These are phyloP conservation scores for Alternaria sp. DNA, from an alignment of 2,329 filamentous ascomycete genomes.

Conservation along the genomic window DNA sequence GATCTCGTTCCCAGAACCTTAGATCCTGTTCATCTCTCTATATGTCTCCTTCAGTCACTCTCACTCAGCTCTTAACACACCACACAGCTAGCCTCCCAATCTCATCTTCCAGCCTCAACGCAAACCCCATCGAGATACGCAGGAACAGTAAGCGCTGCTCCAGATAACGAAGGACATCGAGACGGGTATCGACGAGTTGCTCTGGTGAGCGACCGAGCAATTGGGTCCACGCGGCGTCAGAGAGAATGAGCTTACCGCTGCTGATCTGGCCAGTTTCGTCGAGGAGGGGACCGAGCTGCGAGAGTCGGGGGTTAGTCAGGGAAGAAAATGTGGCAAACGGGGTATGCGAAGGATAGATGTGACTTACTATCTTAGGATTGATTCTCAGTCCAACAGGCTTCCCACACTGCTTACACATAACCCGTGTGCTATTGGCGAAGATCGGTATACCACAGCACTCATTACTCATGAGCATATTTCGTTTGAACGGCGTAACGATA, in stretches of 20 bases:
- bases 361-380: conserved; percentile 51
- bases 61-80: conserved; percentile 35
- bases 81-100: conserved; percentile 42
- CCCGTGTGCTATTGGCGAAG: conserved; percentile 57
- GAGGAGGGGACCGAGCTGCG: conserved; percentile 50
- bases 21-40: neutral
- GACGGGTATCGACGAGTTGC: conserved; percentile 50
- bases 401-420: conserved; percentile 52
- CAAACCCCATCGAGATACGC: conserved; percentile 62
- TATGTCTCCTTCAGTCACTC: neutral
- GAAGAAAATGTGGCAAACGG: too few relatives aligned
- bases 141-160: conserved; percentile 61
- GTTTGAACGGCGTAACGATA: conserved; percentile 48
- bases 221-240: conserved; percentile 59
- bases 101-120: conserved; percentile 53
- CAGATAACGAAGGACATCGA: conserved; percentile 54
- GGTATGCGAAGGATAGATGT: too few relatives aligned
- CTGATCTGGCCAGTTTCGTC: conserved; percentile 64
- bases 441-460: conserved; percentile 61
- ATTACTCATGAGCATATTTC: conserved; percentile 54
- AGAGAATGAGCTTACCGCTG: conserved; percentile 61
- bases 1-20: neutral
- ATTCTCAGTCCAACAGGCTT: conserved; percentile 44
- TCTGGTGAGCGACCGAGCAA: conserved; percentile 54
- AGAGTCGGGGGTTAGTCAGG: neutral